Evolutionary conservation across 192 early-diverging fungal genomes (phyloP), one percentile per base, ranked within the genome.

Genomic region (Allomyces javanicus): DNA sequence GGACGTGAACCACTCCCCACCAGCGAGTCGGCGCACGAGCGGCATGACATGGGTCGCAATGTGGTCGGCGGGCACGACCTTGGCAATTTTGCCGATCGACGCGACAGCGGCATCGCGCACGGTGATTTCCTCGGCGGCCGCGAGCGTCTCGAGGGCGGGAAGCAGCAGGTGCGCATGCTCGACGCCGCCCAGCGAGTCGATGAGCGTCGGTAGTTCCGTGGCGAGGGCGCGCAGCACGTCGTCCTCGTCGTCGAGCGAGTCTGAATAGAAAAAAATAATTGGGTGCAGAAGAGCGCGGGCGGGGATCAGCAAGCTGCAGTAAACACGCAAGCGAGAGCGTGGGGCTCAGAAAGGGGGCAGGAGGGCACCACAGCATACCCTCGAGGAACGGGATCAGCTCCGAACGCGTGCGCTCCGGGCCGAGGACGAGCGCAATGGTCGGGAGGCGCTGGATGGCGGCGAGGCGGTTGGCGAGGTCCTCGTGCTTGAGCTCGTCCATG

Each of bases 351-450:
- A 67, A 61, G 40, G 61, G 26, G 45, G 44, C 74, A 72, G n/a
- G 68, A 58, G 22, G 25, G 25, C 10, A 44, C 19, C 43, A n/a
- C 11, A 62, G 61, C 68, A 70, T 77, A 94, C 92, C 92, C 80
- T 97, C 94, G 61, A 99, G 80, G 72, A 99, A 99, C n/a, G 94
- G 94, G 76, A 99, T 85, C 27, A 99, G 86, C 78, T 99, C 96
- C 40, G 87, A 86, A 44, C 96, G 81, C 50, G 96, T 91, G 65
- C 96, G 85, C 76, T 97, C 91, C 63, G 86, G 86, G 43, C 96
- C 96, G 45, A 99, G 82, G 23, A 94, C 94, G 45, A 89, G 79
- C 21, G 94, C 93, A 65, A 94, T 94, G 63, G 87, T 86, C 27
- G 81, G 75, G 24, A 94, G 77, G 44, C 89, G 81, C 64, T 79